Evolutionary conservation across 2,329 filamentous ascomycete genomes (phyloP), one percentile per base, ranked within the genome.

Genomic region (Clarireedia hainanense): DNA sequence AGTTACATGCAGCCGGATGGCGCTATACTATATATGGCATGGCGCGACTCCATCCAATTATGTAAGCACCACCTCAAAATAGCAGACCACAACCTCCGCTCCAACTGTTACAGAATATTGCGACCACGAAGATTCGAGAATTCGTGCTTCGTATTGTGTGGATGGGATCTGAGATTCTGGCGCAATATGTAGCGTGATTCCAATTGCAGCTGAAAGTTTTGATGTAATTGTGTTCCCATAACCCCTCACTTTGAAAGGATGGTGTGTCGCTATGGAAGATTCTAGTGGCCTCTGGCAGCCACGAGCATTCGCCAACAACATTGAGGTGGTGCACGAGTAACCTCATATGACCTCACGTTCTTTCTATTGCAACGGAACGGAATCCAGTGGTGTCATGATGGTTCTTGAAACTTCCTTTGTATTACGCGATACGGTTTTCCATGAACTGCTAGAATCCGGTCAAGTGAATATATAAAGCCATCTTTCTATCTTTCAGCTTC

Each of bases 401-500:
- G 1, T 46, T 46, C 42, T 15, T 14, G 42, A 46, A 46, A 9
- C 5, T 23, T 23, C 42, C 23, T 6, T 46, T 15, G 20, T 6
- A 23, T 46, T 24, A 46, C 37, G 43, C 6, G 6, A 17, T 45
- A 20, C 36, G n/a, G 45, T 34, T 36, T 56, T 56, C 55, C 26
- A 57, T 50, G 10, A 53, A 10, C 34, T 53, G 9, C 55, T 15
- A 52, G 55, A 57, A 56, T 10, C 36, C 17, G 10, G 42, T 17
- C 45, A 36, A 45, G 12, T 23, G 9, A 52, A 45, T 57, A 52
- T 57, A 34, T 57, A 57, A 57, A 53, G 48, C 27, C 45, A 45
- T 15, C 47, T 34, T 6, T 36, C 26, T 43, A 17, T 37, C 26
- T 23, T 26, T 20, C 47, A 26, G 20, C 24, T 6, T 45, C 4